Evolutionary conservation across 2,329 filamentous ascomycete species (phyloP), one percentile per base, ranked within the genome.

Genomic region (Penicillium frequentans): DNA sequence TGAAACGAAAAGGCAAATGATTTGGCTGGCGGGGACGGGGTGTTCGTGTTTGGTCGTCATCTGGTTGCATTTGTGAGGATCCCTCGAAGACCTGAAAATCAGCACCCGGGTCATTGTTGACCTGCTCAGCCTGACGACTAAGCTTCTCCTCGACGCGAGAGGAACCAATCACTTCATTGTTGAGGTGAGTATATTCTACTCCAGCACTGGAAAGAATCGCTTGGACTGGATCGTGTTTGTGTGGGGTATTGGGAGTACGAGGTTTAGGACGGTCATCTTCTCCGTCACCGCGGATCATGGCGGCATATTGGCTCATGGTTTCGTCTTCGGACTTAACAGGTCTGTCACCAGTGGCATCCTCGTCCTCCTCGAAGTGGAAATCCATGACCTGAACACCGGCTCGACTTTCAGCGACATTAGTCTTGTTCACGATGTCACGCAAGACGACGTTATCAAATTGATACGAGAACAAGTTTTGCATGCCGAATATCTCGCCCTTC

Each of bases 351-450:
- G 84, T 81, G 2, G 83, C 81, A 14, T 86, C 80, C 6, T 79
- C 79, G 0, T 82, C 83, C 59, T 86, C 80, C 16, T 88, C 84
- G 66, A 90, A 81, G 58, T 96, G 86, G 19, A 96, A 82, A 53
- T 90, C 88, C n/a, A 88, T 82, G 29, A 97, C 86, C 27, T 85
- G 83, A 10, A 98, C 89, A 0, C 92, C 93, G 0, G 90, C 91
- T 69, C 88, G 90, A 43, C 91, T 91, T 77, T 99, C 95, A 4
- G 95, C 95, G 51, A 99, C 87, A 68, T 99, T 99, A 27, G 95
- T 98, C 75, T 97, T 96, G 79, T 98, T 96, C 66, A 99, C 91
- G 64, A 99, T 98, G 55, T 97, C 91, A n/a, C 90, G 85, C 5
- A 98, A 82, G 14, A 97, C 82, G 13, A 96, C 84, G 58, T 90